Evolutionary conservation across 1,139 yeast genomes (phyloP).

Genomic region (Saccharomyces hybrid): DNA sequence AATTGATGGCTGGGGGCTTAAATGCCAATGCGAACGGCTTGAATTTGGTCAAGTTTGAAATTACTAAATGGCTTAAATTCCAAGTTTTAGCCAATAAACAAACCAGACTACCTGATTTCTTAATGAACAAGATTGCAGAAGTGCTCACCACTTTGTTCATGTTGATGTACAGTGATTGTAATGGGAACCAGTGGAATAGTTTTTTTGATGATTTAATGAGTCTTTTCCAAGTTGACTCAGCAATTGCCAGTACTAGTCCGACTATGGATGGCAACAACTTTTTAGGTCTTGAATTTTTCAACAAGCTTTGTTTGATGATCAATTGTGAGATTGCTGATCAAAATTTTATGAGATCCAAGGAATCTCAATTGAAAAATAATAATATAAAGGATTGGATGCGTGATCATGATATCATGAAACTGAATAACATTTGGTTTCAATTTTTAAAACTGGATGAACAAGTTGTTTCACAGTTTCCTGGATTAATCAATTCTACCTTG

Average conservation of each 20-base stretch:
- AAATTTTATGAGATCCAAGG: conserved; percentile 61
- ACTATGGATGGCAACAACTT: background rate
- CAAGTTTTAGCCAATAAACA: conserved; percentile 24
- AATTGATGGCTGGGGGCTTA: conserved; percentile 24
- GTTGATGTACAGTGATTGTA: conserved; percentile 42
- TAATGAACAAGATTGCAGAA: conserved; percentile 75
- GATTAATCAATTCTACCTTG: conserved; percentile 13
- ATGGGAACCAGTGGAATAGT: conserved; percentile 49
- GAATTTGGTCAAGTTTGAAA: conserved; percentile 18
- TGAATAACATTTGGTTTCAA: conserved; percentile 62
- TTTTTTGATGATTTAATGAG: conserved; percentile 61
- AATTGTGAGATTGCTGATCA: conserved; percentile 94
- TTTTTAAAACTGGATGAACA: conserved; percentile 18
- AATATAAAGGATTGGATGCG: conserved; percentile 76
- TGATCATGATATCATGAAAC: conserved; percentile 58
- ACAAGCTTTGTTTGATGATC: conserved; percentile 63
- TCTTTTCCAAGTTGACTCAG: conserved; percentile 27
- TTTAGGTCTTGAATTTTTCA: conserved; percentile 65
- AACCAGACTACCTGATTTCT: conserved; percentile 48
- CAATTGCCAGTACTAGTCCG: conserved; percentile 25
- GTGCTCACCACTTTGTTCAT: conserved; percentile 66
- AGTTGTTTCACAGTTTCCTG: background rate
- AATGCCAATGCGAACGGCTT: conserved; percentile 12
- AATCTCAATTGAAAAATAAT: conserved; percentile 57
- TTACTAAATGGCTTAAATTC: conserved; percentile 27